Conservation (phyloP, 192 early-diverging fungal genomes). For the Backusella macrospora region DNA sequence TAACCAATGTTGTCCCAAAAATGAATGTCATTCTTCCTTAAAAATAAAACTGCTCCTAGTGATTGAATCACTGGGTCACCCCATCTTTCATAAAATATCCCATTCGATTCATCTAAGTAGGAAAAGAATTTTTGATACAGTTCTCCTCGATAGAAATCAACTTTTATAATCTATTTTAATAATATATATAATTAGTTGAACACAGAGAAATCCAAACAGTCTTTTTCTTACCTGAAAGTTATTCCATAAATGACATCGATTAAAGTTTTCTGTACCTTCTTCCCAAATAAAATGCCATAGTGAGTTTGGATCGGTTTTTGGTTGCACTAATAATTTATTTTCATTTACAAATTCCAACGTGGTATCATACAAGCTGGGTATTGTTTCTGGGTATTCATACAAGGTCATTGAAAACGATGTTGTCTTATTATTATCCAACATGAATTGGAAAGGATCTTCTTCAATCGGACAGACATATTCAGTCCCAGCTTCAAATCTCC, state of each 20-base stretch:
- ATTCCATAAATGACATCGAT: conserved; percentile 76
- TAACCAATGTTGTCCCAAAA: conserved; percentile 78
- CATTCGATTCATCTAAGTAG: conserved; percentile 61
- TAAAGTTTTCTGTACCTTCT: conserved; percentile 28
- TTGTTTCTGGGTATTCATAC: conserved; percentile 52
- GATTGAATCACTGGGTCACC: conserved; percentile 77
- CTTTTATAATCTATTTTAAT: conserved; percentile 42
- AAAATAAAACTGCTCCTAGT: conserved; percentile 60
- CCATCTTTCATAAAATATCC: conserved; percentile 77
- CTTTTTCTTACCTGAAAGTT: conserved; percentile 56
- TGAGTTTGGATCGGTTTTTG: neutral
- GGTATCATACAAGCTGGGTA: conserved; percentile 53
- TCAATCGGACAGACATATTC: conserved; percentile 54
- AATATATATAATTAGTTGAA: neutral
- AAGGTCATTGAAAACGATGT: conserved; percentile 56
- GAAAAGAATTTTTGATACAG: conserved; percentile 65
- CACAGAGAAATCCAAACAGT: no score
- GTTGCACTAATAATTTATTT: conserved; percentile 21
- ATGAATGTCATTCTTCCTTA: conserved; percentile 69
- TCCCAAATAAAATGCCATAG: conserved; percentile 34
- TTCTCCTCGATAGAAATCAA: conserved; percentile 57
- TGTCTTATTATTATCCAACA: conserved; percentile 53
- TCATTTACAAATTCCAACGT: conserved; percentile 38
- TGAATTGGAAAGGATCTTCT: conserved; percentile 59
- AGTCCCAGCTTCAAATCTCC: conserved; percentile 58